These are phyloP conservation scores for Gracilariopsis chorda DNA, from an alignment of 23 red algal genomes.

Conservation along the genomic window DNA sequence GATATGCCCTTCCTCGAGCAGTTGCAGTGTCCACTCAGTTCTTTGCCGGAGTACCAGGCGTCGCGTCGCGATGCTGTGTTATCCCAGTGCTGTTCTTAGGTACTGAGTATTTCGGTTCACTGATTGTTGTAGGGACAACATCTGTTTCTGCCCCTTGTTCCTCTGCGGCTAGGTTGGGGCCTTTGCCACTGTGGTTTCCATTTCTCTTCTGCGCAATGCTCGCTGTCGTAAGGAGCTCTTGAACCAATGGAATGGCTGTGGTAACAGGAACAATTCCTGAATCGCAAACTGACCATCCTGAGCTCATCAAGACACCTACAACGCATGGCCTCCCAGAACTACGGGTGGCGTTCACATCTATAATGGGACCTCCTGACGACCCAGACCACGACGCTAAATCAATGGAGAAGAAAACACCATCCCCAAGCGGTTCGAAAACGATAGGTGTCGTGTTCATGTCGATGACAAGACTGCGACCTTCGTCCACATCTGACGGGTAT, in stretches of 20 bases:
- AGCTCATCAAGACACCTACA: slow-evolving; percentile 47
- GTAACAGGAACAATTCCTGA: slow-evolving; percentile 52
- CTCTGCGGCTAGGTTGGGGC: too few species aligned
- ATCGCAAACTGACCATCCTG: slow-evolving; percentile 38
- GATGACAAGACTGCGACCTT: slow-evolving; percentile 27
- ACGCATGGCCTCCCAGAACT: background rate
- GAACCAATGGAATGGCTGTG: background rate
- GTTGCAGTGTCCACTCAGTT: too few species aligned
- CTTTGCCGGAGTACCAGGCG: too few species aligned
- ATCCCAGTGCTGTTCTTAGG: too few species aligned
- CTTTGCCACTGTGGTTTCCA: too few species aligned
- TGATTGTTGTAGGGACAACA: too few species aligned
- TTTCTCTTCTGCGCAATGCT: background rate
- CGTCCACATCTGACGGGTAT: slow-evolving; percentile 28
- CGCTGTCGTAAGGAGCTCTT: background rate
- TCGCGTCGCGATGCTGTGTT: too few species aligned
- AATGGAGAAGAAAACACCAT: slow-evolving; percentile 31
- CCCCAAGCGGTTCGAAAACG: slow-evolving; percentile 14
- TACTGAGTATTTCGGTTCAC: too few species aligned
- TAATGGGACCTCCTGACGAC: slow-evolving; percentile 35
- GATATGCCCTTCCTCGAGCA: too few species aligned
- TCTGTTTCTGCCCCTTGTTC: too few species aligned
- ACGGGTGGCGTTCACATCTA: slow-evolving; percentile 25
- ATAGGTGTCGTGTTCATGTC: slow-evolving; percentile 43
- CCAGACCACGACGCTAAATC: slow-evolving; percentile 48